Evolutionary conservation across 345 rosid genomes (phyloP).

Genomic region (Triadica sebifera): DNA sequence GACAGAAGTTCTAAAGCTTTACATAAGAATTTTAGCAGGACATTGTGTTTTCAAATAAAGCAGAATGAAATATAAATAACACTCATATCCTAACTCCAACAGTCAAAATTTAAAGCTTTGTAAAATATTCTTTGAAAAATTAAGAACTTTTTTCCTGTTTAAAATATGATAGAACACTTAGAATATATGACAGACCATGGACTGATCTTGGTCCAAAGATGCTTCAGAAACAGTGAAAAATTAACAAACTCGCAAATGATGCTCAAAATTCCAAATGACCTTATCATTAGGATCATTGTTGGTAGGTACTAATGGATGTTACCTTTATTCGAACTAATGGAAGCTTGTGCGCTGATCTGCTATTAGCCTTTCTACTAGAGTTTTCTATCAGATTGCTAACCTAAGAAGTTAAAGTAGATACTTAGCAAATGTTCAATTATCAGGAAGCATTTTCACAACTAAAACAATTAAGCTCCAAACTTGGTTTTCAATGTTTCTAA

Average conservation of each 20-base stretch:
- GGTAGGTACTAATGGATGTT: slow-evolving; percentile 17
- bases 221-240: background rate
- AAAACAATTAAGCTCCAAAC: slow-evolving; percentile 8
- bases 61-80: background rate
- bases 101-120: background rate
- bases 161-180: background rate
- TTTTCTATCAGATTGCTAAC: slow-evolving; percentile 80
- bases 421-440: no score
- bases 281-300: background rate
- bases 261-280: slow-evolving; percentile 8
- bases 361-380: slow-evolving; percentile 53
- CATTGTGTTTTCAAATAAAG: background rate
- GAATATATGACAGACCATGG: background rate
- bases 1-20: no score
- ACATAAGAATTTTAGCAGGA: no score
- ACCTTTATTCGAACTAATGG: slow-evolving; percentile 93
- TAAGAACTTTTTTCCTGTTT: background rate
- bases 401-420: slow-evolving; percentile 37
- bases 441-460: background rate
- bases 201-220: background rate
- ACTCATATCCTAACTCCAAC: background rate
- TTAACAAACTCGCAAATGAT: background rate
- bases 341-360: slow-evolving; percentile 66
- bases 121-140: background rate
- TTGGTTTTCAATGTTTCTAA: slow-evolving; percentile 22